Evolutionary conservation across 2,329 filamentous ascomycete genomes (phyloP), one percentile per base, ranked within the genome.

Genomic region (Fusarium pininemorale): DNA sequence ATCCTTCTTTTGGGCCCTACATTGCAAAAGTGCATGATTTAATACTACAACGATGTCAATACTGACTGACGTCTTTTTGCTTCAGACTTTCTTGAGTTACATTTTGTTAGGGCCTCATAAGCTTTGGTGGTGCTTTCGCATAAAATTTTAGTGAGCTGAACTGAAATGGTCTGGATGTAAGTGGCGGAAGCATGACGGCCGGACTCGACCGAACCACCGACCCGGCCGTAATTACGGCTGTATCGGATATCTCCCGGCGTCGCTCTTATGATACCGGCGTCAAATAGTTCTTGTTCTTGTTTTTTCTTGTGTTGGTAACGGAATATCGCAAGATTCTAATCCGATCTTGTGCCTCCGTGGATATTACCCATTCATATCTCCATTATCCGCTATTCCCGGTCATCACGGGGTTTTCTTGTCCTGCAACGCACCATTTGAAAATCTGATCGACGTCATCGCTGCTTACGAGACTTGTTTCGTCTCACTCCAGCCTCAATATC

Each of bases 191-290:
- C 57, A 28, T 56, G 37, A 54, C 53, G 66, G 57, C 44, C 68
- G 68, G 69, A 64, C 51, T 68, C 65, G 57, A 72, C 64, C 50
- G 60, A 66, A 67, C 56, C 53, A 66, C 67, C 70, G 74, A 74
- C 68, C 66, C 71, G 63, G 66, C 69, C 75, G 67, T 75, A 77
- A 76, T 78, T 78, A 77, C 76, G 76, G 75, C 55, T 69, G 32
- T 57, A 45, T 77, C 76, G 76, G 76, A 70, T 63, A 65, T 72
- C 61, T 65, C 53, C 61, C 59, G 57, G 50, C 22, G 28, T 38
- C 45, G 22, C 44, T 48, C 44, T 72, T 47, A 50, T 39, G 37
- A 26, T 53, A 51, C 20, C 39, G 45, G 47, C 63, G 53, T 45
- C 30, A 42, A 68, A 58, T 35, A 47, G n/a, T 41, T 47, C 26